Percentiles rank a stretch among this genome's conserved stretches.
These are phyloP conservation scores for Somion occarium DNA, from an alignment of 1,284 basidiomycete genomes.

Conservation along the genomic window DNA sequence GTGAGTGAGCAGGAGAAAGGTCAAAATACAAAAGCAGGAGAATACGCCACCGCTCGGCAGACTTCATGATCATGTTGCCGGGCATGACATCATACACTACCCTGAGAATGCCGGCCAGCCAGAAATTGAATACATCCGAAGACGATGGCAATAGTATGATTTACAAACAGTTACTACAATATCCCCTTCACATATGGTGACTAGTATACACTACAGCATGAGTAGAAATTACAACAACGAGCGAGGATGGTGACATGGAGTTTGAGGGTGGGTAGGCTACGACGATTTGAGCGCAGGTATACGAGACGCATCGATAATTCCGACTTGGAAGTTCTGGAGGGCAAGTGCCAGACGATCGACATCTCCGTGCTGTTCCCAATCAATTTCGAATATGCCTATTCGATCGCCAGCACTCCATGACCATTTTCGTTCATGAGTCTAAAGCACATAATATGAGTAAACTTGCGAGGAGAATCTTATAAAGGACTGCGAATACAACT, in stretches of 20 bases:
- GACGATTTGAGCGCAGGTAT: slow-evolving; percentile 31
- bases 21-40: not conserved
- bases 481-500: slow-evolving; percentile 11
- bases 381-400: slow-evolving; percentile 62
- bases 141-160: not conserved
- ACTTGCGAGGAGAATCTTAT: not conserved
- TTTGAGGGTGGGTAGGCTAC: not conserved
- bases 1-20: slow-evolving; percentile 2
- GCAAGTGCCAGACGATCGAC: slow-evolving; percentile 56
- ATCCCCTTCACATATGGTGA: not conserved
- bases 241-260: too few relatives aligned
- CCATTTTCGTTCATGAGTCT: slow-evolving; percentile 47
- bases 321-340: slow-evolving; percentile 49
- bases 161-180: not conserved
- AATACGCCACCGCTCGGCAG: slow-evolving; percentile 5
- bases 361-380: slow-evolving; percentile 47
- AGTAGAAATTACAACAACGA: not conserved
- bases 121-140: not conserved
- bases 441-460: not conserved
- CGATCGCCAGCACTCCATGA: slow-evolving; percentile 50
- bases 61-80: not conserved
- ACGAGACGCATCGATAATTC: slow-evolving; percentile 47
- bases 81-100: not conserved
- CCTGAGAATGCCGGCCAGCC: not conserved
- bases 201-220: not conserved